Base-by-base conservation (phyloP, 177 flowering plant genomes). In the Vitis hybrid region DNA sequence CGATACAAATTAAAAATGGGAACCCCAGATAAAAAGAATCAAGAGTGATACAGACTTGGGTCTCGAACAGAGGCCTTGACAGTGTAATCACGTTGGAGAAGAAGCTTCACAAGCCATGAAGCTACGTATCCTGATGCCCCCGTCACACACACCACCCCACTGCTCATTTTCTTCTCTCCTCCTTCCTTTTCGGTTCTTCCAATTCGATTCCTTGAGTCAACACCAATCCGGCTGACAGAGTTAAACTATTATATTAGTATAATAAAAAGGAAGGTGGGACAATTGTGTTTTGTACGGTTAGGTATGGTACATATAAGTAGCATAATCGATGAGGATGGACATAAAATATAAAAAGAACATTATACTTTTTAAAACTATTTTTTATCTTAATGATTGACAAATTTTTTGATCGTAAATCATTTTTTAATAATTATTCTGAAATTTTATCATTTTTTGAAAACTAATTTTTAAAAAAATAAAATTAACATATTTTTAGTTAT, bases 121-220 rank as follows among this genome's bases (percentile, higher is more conserved):
- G 92, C 92, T 0, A 87, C 82, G 82, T 79, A 88, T 1, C 92
- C 92, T 19, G 87, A 83, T 3, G 86, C 92, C 14, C 90, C 90
- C 2, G 88, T 86, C 3, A 89, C 93, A 74, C 90, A 89, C 13
- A 86, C 92, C 14, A 76, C 79, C 13, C 77, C 86, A 15, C 49
- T 73, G 72, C 74, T 80, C 75, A 72, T 80, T 54, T 24, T 69
- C 70, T 65, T 54, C 62, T 57, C 8, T 52, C 52, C 48, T 66
- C 13, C 49, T 57, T 6, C 32, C 51, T 6, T 15, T 11, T 35
- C 6, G 7, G 7, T 35, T 35, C 46, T 35, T 6, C 46, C 46
- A 0, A 35, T 35, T 35, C 46, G 7, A 24, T 24, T 24, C 27
- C 7, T 21, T 2, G 27, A 24, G 27, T 24, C 27, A 24, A 24